Percentiles rank a stretch among this genome's conserved stretches.
Conservation (phyloP, 495 filamentous ascomycete genomes). For the Penicillium longicatenatum region DNA sequence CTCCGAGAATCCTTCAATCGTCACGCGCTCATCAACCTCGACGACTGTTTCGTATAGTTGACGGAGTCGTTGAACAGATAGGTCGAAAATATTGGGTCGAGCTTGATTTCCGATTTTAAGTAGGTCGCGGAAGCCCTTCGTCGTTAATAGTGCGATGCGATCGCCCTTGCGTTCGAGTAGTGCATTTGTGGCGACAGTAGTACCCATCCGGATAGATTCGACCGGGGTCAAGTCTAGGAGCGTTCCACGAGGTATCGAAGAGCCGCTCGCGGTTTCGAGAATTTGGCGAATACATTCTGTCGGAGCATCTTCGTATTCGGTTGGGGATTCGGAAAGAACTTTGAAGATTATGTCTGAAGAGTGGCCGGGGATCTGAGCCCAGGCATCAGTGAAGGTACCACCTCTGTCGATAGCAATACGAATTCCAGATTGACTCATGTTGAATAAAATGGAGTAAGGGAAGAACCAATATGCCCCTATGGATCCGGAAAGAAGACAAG, state of each 20-base stretch:
- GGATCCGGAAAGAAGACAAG: neutral
- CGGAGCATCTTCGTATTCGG: constrained; percentile 11
- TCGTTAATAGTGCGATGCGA: constrained; percentile 18
- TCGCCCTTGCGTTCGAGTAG: constrained; percentile 27
- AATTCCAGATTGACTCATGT: constrained; percentile 8
- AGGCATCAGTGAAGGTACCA: constrained; percentile 11
- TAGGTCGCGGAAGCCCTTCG: constrained; percentile 21
- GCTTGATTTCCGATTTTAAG: constrained; percentile 24
- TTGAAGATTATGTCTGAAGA: constrained; percentile 13
- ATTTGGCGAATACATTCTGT: constrained; percentile 11
- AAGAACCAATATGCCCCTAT: neutral
- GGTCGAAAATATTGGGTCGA: constrained; percentile 22
- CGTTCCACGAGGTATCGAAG: constrained; percentile 7
- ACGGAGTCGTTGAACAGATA: constrained; percentile 10
- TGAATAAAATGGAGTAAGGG: neutral
- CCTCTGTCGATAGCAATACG: constrained; percentile 13
- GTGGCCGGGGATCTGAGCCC: constrained; percentile 5
- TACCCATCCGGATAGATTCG: constrained; percentile 31
- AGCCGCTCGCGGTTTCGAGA: constrained; percentile 1
- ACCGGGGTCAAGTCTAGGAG: constrained; percentile 4
- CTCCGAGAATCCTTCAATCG: constrained; percentile 8
- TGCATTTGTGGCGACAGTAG: constrained; percentile 28
- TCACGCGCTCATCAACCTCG: constrained; percentile 24
- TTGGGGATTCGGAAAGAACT: constrained; percentile 6
- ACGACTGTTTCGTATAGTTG: constrained; percentile 17